These are phyloP conservation scores for Perkinsus olseni DNA, from an alignment of 169 alveolate species.

Conservation along the genomic window DNA sequence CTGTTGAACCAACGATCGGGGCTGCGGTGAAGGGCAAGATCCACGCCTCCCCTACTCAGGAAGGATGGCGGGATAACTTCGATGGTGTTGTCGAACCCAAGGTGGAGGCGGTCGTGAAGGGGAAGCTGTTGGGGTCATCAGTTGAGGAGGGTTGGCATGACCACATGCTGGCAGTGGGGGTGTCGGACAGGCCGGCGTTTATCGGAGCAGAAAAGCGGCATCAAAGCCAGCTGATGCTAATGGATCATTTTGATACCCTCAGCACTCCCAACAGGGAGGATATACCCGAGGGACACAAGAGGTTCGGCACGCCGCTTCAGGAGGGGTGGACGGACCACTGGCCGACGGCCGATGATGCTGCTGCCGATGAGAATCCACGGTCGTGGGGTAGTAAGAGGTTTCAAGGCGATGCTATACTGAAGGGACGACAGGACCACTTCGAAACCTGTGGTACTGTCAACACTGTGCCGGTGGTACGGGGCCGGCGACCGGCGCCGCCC, in stretches of 20 bases:
- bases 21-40: background rate
- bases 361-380: background rate
- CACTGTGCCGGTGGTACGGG: background rate
- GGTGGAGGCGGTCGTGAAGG: too few relatives aligned
- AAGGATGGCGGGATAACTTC: background rate
- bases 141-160: background rate
- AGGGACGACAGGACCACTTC: background rate
- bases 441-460: background rate
- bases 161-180: background rate
- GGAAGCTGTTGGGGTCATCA: too few relatives aligned
- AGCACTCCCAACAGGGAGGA: background rate
- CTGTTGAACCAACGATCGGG: background rate
- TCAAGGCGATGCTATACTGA: background rate
- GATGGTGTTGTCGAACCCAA: too few relatives aligned
- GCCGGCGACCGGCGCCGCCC: background rate
- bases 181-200: background rate
- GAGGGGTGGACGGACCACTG: background rate
- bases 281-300: background rate
- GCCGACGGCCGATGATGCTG: background rate
- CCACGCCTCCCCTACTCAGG: background rate
- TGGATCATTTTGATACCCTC: background rate
- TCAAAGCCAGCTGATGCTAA: background rate
- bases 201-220: background rate
- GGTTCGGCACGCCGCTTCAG: background rate
- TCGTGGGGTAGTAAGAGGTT: background rate